These are phyloP conservation scores for Pseudoperonospora humuli DNA, from an alignment of 352 stramenopile species.

Conservation along the genomic window DNA sequence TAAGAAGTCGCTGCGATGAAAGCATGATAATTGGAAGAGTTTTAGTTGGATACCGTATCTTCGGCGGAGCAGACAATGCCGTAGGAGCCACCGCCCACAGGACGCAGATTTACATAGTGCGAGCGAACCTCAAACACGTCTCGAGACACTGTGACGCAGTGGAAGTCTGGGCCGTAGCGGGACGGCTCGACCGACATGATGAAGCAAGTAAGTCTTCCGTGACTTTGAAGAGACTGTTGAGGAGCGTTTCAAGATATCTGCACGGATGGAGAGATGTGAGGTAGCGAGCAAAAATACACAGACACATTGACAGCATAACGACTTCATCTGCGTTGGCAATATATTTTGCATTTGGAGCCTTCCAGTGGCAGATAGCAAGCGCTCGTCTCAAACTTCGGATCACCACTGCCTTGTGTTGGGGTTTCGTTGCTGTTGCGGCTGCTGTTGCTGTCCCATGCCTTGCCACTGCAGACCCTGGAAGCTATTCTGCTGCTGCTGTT, in stretches of 20 bases:
- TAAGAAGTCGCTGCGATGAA: neutral
- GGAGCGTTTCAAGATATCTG: slow-evolving; percentile 21
- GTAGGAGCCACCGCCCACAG: slow-evolving; percentile 83
- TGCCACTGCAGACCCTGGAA: slow-evolving; percentile 82
- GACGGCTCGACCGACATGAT: slow-evolving; percentile 64
- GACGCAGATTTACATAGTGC: slow-evolving; percentile 72
- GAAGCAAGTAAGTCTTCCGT: neutral
- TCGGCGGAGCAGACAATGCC: slow-evolving; percentile 89
- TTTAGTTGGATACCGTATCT: slow-evolving; percentile 79
- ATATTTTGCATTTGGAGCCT: slow-evolving; percentile 12
- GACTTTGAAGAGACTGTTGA: slow-evolving; percentile 22
- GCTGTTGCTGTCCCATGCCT: slow-evolving; percentile 62
- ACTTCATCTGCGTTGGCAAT: neutral
- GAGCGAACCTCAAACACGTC: slow-evolving; percentile 80
- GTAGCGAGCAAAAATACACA: neutral
- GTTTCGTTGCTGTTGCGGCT: slow-evolving; percentile 50
- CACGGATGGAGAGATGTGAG: slow-evolving; percentile 1
- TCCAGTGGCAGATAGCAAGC: too few relatives aligned
- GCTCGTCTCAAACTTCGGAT: neutral
- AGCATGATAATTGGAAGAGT: too few relatives aligned
- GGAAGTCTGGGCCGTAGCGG: slow-evolving; percentile 69
- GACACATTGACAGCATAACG: slow-evolving; percentile 4
- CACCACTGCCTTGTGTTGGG: slow-evolving; percentile 48
- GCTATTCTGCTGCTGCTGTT: slow-evolving; percentile 40
- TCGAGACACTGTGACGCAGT: slow-evolving; percentile 74